These are phyloP conservation scores for Tephrocybe sp. DNA, from an alignment of 768 basidiomycete genomes.

Conservation along the genomic window DNA sequence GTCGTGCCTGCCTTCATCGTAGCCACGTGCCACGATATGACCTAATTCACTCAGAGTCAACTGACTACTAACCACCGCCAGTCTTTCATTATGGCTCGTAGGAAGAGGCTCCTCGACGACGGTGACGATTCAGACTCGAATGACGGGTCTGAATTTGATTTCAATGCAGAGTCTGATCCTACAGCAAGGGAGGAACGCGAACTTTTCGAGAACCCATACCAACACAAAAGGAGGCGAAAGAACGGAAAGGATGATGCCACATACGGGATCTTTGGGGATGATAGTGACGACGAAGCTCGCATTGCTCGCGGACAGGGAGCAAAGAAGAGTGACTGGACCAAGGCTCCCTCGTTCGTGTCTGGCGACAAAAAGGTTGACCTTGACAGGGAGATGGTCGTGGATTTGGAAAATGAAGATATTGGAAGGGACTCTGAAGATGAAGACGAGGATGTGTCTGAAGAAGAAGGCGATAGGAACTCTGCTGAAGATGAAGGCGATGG, in stretches of 20 bases:
- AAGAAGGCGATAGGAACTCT: slow-evolving; percentile 36
- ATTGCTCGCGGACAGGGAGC: slow-evolving; percentile 20
- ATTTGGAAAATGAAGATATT: slow-evolving; percentile 27
- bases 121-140: slow-evolving; percentile 68
- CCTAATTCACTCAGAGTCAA: slow-evolving; percentile 6
- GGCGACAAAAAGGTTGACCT: slow-evolving; percentile 50
- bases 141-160: slow-evolving; percentile 49
- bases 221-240: slow-evolving; percentile 62
- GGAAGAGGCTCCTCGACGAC: slow-evolving; percentile 74
- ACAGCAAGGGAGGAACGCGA: slow-evolving; percentile 71
- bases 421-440: slow-evolving; percentile 35
- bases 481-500: slow-evolving; percentile 49
- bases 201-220: slow-evolving; percentile 76
- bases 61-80: neutral
- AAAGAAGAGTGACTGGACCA: slow-evolving; percentile 66
- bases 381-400: slow-evolving; percentile 34
- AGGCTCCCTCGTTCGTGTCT: slow-evolving; percentile 73
- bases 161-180: slow-evolving; percentile 49
- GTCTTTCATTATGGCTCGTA: slow-evolving; percentile 55
- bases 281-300: slow-evolving; percentile 61
- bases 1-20: too few species aligned
- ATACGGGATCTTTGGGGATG: slow-evolving; percentile 75
- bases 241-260: slow-evolving; percentile 68
- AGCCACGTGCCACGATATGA: neutral
- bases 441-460: slow-evolving; percentile 34